Base-by-base conservation (phyloP, 495 filamentous ascomycete species). In the Trichoderma orchidacearum region DNA sequence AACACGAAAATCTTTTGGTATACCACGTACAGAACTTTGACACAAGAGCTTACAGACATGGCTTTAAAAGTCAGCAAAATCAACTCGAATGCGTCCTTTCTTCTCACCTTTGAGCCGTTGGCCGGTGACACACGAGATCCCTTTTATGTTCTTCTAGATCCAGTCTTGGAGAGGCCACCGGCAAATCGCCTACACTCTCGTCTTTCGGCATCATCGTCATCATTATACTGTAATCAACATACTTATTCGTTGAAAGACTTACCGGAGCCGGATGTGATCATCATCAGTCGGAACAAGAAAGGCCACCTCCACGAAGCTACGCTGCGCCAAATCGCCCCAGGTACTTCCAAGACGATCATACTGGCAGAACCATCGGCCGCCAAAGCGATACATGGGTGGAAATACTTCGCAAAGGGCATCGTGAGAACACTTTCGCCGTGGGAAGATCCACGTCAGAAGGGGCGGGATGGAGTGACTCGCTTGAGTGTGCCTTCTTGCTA, bases 291-390 rank as follows among this genome's bases (percentile, higher is more conserved):
- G 61, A 71, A 80, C 57, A 86, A 86, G 62, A 76, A 75, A 3
- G 85, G 87, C 59, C 86, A 89, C 60, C 87, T 84, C 66, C 80
- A 88, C 60, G 72, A 83, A 63, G 75, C 77, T 34, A 87, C 86
- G 1, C 67, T 89, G 17, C 75, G 72, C 23, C 77, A 84, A 58
- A 69, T 89, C n/a, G 9, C 13, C 6, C 75, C 78, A 0, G 65
- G 72, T 30, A 65, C 63, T 0, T 69, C 70, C 11, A 70, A 73
- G 32, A 82, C 84, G 0, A 66, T 76, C 4, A 80, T 90, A 29
- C 72, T 87, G n/a, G 83, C 84, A 3, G 80, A 81, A 28, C 79
- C 83, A 15, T 68, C 70, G 7, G 82, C 86, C 12, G 80, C 80
- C 15, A 77, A 76, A 53, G 70, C 75, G 31, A 86, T 89, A 54